phyloP scores from a whole-genome alignment of 140 eudicot genomes.

The Ambrosia hybrid region DNA sequence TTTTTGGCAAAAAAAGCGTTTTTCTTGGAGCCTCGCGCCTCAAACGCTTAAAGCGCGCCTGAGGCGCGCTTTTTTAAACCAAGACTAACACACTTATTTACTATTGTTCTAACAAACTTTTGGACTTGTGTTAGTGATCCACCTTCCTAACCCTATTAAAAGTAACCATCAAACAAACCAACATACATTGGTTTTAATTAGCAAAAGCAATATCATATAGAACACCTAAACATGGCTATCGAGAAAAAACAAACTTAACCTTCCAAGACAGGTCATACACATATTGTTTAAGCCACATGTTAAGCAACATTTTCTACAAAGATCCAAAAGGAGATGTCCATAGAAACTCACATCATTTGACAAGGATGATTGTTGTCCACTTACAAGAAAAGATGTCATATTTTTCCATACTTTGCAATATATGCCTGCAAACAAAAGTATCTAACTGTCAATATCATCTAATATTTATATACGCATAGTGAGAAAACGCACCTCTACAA shows the following conservation, averaged over 20 bases:
- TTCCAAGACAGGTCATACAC: conserved; percentile 4
- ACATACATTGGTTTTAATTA: neutral
- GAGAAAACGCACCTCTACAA: conserved; percentile 79
- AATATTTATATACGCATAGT: conserved; percentile 6
- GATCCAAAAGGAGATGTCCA: conserved; percentile 21
- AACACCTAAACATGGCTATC: conserved; percentile 1
- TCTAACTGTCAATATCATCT: conserved; percentile 30
- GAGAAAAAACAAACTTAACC: no score
- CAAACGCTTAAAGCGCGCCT: no score
- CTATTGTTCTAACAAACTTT: no score
- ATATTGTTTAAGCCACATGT: conserved; percentile 6
- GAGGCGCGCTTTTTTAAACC: no score
- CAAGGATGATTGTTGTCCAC: conserved; percentile 18
- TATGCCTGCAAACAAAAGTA: conserved; percentile 69
- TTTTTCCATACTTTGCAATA: conserved; percentile 67
- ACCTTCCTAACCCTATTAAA: conserved; percentile 2
- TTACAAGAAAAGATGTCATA: conserved; percentile 28
- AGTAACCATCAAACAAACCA: neutral
- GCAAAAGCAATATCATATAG: neutral
- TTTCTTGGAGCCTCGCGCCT: no score
- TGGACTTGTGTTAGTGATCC: neutral
- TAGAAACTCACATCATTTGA: conserved; percentile 20
- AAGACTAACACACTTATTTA: neutral
- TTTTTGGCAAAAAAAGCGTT: no score
- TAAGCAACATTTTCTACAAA: conserved; percentile 16